Evolutionary conservation across 2,329 filamentous ascomycete genomes (phyloP).

Genomic region (Diplodia seriata): DNA sequence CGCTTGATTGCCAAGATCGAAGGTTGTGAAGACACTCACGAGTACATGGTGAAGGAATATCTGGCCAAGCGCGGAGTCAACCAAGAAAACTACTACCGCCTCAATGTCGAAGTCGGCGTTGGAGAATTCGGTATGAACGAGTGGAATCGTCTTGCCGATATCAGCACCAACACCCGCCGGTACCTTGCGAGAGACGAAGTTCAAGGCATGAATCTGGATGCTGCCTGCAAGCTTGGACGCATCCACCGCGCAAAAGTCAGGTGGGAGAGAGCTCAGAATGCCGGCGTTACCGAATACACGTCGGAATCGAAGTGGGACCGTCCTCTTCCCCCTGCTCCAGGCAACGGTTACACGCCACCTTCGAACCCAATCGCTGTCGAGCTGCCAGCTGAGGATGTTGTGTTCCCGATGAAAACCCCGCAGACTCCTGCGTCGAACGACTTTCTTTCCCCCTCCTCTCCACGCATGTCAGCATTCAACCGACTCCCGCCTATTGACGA

Average conservation of each 20-base stretch:
- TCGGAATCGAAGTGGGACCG: conserved; percentile 37
- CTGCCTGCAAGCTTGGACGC: conserved; percentile 81
- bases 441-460: conserved; percentile 55
- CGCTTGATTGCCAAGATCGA: conserved; percentile 91
- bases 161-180: conserved; percentile 87
- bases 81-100: conserved; percentile 87
- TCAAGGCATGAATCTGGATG: conserved; percentile 76
- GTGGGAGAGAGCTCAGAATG: conserved; percentile 60
- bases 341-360: conserved; percentile 51
- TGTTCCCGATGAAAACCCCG: conserved; percentile 38
- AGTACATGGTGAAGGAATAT: conserved; percentile 81
- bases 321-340: conserved; percentile 39
- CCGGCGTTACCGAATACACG: conserved; percentile 33
- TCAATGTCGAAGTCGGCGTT: conserved; percentile 97
- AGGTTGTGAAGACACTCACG: conserved; percentile 89
- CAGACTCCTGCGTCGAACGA: conserved; percentile 42
- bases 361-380: conserved; percentile 62
- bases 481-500: conserved; percentile 54
- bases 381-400: conserved; percentile 63
- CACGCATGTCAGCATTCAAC: conserved; percentile 40
- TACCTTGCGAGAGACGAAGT: conserved; percentile 79
- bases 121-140: conserved; percentile 99
- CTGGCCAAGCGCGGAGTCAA: conserved; percentile 80
- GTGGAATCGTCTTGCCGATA: conserved; percentile 91
- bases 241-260: conserved; percentile 78